These are phyloP conservation scores for Carpinus viminea DNA, from an alignment of 306 rosid genomes.

Conservation along the genomic window DNA sequence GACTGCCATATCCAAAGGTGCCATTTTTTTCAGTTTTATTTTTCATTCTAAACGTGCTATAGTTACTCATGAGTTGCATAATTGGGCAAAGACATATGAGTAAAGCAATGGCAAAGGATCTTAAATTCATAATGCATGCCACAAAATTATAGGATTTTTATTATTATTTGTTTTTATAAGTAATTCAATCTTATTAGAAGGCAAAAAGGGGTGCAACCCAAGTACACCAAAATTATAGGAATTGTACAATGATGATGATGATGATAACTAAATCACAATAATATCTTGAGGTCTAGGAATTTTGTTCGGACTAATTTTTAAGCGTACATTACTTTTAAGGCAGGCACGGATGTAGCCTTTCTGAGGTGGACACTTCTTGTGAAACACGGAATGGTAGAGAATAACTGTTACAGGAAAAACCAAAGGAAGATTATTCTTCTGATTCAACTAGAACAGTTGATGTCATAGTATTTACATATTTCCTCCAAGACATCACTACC, in stretches of 20 bases:
- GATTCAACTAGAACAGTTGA: constrained; percentile 1
- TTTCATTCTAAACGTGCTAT: background rate
- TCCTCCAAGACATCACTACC: constrained; percentile 44
- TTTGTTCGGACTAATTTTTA: background rate
- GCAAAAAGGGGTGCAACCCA: too few relatives aligned
- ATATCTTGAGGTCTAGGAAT: constrained; percentile 13
- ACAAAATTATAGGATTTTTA: background rate
- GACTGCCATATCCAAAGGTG: background rate
- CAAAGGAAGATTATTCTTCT: background rate
- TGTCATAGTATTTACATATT: background rate
- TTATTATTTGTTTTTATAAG: too few relatives aligned
- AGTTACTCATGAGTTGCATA: background rate
- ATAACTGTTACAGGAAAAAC: constrained; percentile 54
- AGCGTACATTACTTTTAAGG: constrained; percentile 92
- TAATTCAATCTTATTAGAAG: too few relatives aligned
- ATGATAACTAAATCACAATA: constrained; percentile 4
- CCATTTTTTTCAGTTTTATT: background rate
- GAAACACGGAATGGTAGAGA: constrained; percentile 74
- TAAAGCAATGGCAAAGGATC: background rate
- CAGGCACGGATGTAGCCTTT: constrained; percentile 80
- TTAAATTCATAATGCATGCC: background rate
- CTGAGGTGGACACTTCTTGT: constrained; percentile 67
- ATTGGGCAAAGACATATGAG: background rate
- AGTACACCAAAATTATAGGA: background rate
- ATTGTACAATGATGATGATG: background rate